These are phyloP conservation scores for Claviceps spartinae DNA, from an alignment of 2,329 filamentous ascomycete species.

Conservation along the genomic window DNA sequence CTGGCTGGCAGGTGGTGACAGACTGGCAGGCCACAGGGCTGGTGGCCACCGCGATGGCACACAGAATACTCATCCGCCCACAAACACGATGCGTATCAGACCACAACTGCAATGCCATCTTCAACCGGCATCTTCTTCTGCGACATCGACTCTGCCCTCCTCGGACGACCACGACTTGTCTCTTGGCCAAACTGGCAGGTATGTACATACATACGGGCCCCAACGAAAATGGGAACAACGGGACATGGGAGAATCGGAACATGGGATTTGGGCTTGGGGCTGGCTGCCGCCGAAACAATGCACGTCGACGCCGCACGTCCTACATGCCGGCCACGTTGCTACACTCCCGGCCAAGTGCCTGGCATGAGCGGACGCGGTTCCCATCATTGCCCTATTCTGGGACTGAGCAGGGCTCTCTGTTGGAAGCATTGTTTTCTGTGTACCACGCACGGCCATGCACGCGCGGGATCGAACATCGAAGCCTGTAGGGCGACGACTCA, in stretches of 20 bases:
- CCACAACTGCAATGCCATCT: neutral
- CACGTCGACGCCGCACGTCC: neutral
- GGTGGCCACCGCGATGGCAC: neutral
- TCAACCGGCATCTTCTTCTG: too few relatives aligned
- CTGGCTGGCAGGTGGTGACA: neutral
- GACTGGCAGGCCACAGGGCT: neutral
- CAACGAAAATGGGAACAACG: too few relatives aligned
- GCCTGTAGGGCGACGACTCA: neutral
- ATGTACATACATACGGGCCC: neutral
- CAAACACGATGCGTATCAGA: neutral
- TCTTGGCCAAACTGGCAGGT: neutral
- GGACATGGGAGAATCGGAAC: neutral
- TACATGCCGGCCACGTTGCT: slow-evolving; percentile 1
- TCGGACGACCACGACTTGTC: neutral
- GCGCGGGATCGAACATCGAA: neutral
- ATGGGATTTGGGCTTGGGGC: neutral
- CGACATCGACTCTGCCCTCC: neutral
- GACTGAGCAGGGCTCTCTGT: neutral
- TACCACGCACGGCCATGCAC: neutral
- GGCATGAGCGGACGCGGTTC: neutral
- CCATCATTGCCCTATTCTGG: slow-evolving; percentile 1
- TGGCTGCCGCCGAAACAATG: neutral
- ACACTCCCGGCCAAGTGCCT: neutral
- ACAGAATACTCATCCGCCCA: neutral
- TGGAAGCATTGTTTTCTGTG: neutral